These are phyloP conservation scores for Coemansia sp. DNA, from an alignment of 192 early-diverging fungal species.

Conservation along the genomic window DNA sequence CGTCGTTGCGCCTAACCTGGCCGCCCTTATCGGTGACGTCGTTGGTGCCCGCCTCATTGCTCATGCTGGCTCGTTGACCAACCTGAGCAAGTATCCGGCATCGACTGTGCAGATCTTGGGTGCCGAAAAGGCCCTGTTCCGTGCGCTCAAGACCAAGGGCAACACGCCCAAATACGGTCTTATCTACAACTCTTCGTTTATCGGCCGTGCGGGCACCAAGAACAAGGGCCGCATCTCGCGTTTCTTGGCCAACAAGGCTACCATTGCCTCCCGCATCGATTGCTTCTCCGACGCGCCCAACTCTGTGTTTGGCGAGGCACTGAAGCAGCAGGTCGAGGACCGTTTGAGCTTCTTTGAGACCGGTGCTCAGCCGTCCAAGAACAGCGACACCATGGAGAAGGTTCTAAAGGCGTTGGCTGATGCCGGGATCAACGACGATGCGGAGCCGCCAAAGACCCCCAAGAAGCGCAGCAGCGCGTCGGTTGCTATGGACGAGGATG, in stretches of 20 bases:
- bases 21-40: slow-evolving; percentile 95
- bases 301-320: slow-evolving; percentile 87
- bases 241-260: slow-evolving; percentile 86
- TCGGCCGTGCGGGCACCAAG: slow-evolving; percentile 95
- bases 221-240: slow-evolving; percentile 98
- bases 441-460: slow-evolving; percentile 9
- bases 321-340: slow-evolving; percentile 95
- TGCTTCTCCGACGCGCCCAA: slow-evolving; percentile 90
- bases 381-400: slow-evolving; percentile 91
- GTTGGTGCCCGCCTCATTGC: slow-evolving; percentile 97
- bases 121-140: slow-evolving; percentile 99
- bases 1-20: slow-evolving; percentile 85
- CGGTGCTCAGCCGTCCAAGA: slow-evolving; percentile 82
- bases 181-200: slow-evolving; percentile 94
- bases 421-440: slow-evolving; percentile 58
- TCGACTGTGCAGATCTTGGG: slow-evolving; percentile 99
- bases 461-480: slow-evolving; percentile 54
- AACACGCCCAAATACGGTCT: slow-evolving; percentile 99
- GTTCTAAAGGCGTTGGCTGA: slow-evolving; percentile 66
- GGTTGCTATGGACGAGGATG: slow-evolving; percentile 41
- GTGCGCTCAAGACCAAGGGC: slow-evolving; percentile 97
- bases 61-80: slow-evolving; percentile 95
- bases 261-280: slow-evolving; percentile 87
- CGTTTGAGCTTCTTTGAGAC: slow-evolving; percentile 93
- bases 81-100: slow-evolving; percentile 96